Evolutionary conservation across 2,329 filamentous ascomycete species (phyloP).

Genomic region (Pestalotiopsis sp.): DNA sequence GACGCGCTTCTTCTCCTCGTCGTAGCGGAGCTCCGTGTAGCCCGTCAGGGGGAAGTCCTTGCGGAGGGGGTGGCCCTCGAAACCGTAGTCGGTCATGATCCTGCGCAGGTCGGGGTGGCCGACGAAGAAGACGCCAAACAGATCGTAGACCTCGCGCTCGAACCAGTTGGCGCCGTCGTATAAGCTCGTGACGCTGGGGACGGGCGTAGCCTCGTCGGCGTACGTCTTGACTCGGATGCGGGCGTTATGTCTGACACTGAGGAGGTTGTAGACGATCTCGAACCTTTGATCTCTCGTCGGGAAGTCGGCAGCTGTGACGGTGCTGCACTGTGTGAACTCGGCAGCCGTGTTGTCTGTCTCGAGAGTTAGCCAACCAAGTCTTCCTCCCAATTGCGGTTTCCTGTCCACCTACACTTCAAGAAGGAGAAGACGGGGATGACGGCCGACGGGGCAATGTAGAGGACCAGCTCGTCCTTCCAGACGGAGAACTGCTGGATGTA

Average conservation of each 20-base stretch:
- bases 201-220: conserved; percentile 91
- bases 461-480: conserved; percentile 98
- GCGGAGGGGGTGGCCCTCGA: conserved; percentile 93
- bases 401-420: conserved; percentile 68
- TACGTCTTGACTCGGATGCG: conserved; percentile 98
- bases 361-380: conserved; percentile 2
- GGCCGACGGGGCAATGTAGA: conserved; percentile 87
- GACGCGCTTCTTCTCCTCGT: conserved; percentile 99
- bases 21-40: conserved; percentile 96
- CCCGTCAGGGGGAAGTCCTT: conserved; percentile 98
- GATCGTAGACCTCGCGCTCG: conserved; percentile 95
- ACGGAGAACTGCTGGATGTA: conserved; percentile 99
- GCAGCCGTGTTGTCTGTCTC: conserved; percentile 84
- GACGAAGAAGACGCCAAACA: conserved; percentile 96
- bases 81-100: conserved; percentile 99
- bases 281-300: conserved; percentile 95
- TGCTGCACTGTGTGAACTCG: conserved; percentile 91
- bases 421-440: conserved; percentile 92
- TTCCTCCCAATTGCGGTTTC: conserved; percentile 16
- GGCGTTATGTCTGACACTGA: conserved; percentile 94
- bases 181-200: conserved; percentile 82
- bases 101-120: conserved; percentile 93
- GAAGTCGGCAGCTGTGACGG: conserved; percentile 94
- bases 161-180: conserved; percentile 99
- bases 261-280: conserved; percentile 96